These are phyloP conservation scores for Pichia sp. DNA, from an alignment of 1,139 yeast species.

Conservation along the genomic window DNA sequence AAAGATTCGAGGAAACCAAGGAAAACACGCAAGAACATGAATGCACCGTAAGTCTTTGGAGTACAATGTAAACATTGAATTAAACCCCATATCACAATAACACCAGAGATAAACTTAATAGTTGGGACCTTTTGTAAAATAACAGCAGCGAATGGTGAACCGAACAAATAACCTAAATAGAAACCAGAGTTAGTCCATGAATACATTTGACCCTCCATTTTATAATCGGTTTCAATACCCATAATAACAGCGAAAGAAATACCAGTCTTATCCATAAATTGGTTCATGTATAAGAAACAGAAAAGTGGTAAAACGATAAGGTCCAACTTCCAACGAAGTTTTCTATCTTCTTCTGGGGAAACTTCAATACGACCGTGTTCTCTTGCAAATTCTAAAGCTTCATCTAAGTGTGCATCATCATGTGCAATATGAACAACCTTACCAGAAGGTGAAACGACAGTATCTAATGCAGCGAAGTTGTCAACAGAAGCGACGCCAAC, in stretches of 20 bases:
- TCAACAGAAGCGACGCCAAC: constrained; percentile 7
- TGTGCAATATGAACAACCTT: constrained; percentile 33
- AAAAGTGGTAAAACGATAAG: constrained; percentile 50
- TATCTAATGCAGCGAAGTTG: constrained; percentile 16
- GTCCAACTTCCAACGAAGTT: constrained; percentile 47
- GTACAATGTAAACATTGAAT: constrained; percentile 41
- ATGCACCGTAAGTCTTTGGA: constrained; percentile 36
- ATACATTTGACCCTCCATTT: constrained; percentile 51
- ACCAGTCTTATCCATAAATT: constrained; percentile 62
- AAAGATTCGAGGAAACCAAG: constrained; percentile 47
- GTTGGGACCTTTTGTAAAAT: constrained; percentile 43
- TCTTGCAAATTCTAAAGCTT: constrained; percentile 21
- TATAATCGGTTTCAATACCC: constrained; percentile 47
- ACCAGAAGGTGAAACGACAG: constrained; percentile 36
- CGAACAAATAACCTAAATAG: constrained; percentile 53
- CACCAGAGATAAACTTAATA: constrained; percentile 36
- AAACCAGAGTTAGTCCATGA: constrained; percentile 57
- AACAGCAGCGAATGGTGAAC: constrained; percentile 44
- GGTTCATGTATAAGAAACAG: constrained; percentile 52
- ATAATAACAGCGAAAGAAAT: constrained; percentile 58
- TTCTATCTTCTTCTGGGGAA: constrained; percentile 26
- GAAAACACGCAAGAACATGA: constrained; percentile 42
- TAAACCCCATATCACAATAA: constrained; percentile 48
- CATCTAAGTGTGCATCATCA: constrained; percentile 24
- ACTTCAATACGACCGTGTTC: constrained; percentile 30